Percentiles rank a stretch among this genome's conserved stretches.
These are phyloP conservation scores for Hanseniaspora taiwanica DNA, from an alignment of 805 yeast species.

Conservation along the genomic window DNA sequence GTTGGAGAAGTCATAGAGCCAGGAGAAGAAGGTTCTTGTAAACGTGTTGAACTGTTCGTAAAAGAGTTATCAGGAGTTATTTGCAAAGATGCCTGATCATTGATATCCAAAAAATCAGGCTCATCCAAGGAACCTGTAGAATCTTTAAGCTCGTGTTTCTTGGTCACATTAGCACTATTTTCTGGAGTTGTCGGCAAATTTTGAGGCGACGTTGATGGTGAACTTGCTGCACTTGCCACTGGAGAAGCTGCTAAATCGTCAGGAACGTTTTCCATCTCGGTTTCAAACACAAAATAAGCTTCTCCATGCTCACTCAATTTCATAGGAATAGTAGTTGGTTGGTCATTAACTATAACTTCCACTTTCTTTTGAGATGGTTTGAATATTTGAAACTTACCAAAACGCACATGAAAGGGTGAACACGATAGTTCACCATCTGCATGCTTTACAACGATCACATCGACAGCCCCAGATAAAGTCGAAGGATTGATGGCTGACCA, in stretches of 20 bases:
- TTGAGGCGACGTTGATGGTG: conserved; percentile 33
- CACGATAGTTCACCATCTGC: conserved; percentile 67
- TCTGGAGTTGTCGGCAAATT: conserved; percentile 7
- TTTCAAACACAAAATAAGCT: conserved; percentile 92
- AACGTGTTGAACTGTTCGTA: conserved; percentile 4
- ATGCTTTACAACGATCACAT: conserved; percentile 87
- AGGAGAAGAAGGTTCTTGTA: conserved; percentile 3
- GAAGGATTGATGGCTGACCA: conserved; percentile 97
- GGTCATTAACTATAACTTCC: conserved; percentile 75
- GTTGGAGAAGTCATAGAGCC: conserved; percentile 6
- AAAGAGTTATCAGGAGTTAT: conserved; percentile 1
- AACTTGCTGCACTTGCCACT: conserved; percentile 50
- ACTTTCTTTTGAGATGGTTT: conserved; percentile 94
- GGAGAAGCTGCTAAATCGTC: conserved; percentile 76
- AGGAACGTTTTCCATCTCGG: conserved; percentile 54
- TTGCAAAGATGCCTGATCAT: conserved; percentile 6
- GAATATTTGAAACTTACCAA: conserved; percentile 85
- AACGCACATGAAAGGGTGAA: conserved; percentile 93
- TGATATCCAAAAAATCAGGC: conserved; percentile 23
- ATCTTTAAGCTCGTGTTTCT: conserved; percentile 6
- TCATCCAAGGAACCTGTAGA: conserved; percentile 14
- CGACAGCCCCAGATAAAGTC: conserved; percentile 92
- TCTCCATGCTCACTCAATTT: conserved; percentile 96
- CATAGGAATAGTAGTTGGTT: conserved; percentile 77
- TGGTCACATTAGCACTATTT: conserved; percentile 14